These are phyloP conservation scores for Vigna unguiculata DNA, from an alignment of 306 rosid genomes.

Conservation along the genomic window DNA sequence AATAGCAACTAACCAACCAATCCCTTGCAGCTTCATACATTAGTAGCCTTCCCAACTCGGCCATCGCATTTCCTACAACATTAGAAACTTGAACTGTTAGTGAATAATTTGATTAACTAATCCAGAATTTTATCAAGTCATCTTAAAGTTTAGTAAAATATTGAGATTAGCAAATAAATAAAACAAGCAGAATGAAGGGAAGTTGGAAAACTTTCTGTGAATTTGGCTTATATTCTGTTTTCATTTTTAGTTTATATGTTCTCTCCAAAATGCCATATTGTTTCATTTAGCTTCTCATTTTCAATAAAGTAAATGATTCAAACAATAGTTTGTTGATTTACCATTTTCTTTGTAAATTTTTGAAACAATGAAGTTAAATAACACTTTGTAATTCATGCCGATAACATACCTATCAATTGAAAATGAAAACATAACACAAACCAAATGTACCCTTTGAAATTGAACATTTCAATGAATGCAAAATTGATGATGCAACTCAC, in stretches of 20 bases:
- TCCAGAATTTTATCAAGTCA: constrained; percentile 6
- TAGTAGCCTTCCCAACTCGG: constrained; percentile 93
- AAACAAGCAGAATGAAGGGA: neutral
- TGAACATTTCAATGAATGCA: constrained; percentile 31
- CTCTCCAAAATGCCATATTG: neutral
- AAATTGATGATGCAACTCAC: neutral
- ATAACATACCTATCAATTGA: neutral
- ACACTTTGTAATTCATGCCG: neutral
- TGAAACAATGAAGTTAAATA: neutral
- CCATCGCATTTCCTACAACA: constrained; percentile 89
- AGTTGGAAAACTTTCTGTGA: neutral
- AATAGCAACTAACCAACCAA: constrained; percentile 82
- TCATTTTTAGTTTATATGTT: neutral
- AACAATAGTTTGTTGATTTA: constrained; percentile 64
- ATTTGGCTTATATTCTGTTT: neutral
- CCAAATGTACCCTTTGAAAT: neutral
- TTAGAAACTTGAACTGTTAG: constrained; percentile 34
- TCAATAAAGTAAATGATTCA: neutral
- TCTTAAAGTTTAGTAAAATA: constrained; percentile 12
- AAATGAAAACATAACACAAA: constrained; percentile 1
- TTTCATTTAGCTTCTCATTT: neutral
- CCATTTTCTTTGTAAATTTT: neutral
- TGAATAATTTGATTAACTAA: constrained; percentile 1
- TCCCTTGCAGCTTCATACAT: constrained; percentile 94
- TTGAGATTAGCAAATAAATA: neutral